A percentile compares a stretch with the other conserved stretches of the same genome.
Conservation (phyloP, 2,329 filamentous ascomycete species). For the Penicillium sp. region DNA sequence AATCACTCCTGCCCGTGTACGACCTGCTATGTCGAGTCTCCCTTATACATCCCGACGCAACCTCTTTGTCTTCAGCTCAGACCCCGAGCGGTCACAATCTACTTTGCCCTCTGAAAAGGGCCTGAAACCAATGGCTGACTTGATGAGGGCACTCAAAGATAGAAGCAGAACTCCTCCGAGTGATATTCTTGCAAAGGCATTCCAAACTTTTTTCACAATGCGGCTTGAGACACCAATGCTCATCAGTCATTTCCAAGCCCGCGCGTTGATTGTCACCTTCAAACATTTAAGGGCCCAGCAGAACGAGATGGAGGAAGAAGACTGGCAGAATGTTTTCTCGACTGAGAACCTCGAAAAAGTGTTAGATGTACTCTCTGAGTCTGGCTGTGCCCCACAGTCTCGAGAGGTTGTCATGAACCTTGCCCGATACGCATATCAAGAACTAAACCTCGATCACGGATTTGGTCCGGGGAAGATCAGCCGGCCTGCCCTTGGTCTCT, state of each 20-base stretch:
- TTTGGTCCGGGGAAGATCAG: constrained; percentile 38
- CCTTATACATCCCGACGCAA: constrained; percentile 38
- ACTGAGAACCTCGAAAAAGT: constrained; percentile 41
- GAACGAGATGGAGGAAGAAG: constrained; percentile 30
- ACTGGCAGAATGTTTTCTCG: constrained; percentile 39
- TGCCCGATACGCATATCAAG: constrained; percentile 39
- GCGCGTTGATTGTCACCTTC: constrained; percentile 59
- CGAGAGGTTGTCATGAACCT: constrained; percentile 39
- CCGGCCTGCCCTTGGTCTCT: constrained; percentile 43
- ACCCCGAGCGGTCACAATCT: constrained; percentile 52
- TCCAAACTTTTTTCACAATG: constrained; percentile 61
- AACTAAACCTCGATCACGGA: constrained; percentile 43
- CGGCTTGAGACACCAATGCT: constrained; percentile 48
- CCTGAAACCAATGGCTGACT: constrained; percentile 67
- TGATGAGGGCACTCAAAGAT: constrained; percentile 62
- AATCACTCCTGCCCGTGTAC: constrained; percentile 31
- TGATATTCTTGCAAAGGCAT: constrained; percentile 63
- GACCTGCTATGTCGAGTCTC: constrained; percentile 27
- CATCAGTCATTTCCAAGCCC: constrained; percentile 66
- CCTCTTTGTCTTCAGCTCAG: constrained; percentile 42
- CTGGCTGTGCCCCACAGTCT: constrained; percentile 36
- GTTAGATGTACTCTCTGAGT: constrained; percentile 39
- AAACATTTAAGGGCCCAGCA: constrained; percentile 54
- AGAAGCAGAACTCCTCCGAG: constrained; percentile 63
- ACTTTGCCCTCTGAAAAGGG: constrained; percentile 61